A percentile compares a stretch with the other conserved stretches of the same genome.
Conservation (phyloP, 2,329 filamentous ascomycete genomes). For the Monilinia aucupariae region DNA sequence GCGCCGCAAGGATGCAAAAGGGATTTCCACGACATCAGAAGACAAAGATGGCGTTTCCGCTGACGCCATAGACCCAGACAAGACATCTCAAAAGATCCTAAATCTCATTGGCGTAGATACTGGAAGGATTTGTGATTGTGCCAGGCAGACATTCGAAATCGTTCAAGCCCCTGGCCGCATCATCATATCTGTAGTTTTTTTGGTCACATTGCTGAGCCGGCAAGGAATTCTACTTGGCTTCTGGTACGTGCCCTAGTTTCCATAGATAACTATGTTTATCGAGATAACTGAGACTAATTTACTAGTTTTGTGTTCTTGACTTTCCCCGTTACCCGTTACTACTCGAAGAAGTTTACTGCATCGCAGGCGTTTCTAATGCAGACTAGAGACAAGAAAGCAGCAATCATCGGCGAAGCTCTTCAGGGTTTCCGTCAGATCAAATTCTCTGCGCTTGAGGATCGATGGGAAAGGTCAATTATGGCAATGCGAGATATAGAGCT, state of each 20-base stretch:
- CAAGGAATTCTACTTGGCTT: conserved; percentile 60
- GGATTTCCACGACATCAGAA: conserved; percentile 41
- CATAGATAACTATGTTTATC: background rate
- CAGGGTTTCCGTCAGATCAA: conserved; percentile 79
- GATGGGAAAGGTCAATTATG: conserved; percentile 66
- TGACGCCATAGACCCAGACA: conserved; percentile 52
- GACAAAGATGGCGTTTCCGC: conserved; percentile 22
- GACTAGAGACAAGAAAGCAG: conserved; percentile 66
- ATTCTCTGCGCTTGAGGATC: conserved; percentile 67
- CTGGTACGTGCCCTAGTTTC: background rate
- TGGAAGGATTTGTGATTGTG: conserved; percentile 61
- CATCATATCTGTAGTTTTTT: conserved; percentile 57
- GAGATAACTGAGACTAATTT: conserved; percentile 46
- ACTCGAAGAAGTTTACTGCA: conserved; percentile 48
- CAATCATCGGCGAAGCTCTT: conserved; percentile 66
- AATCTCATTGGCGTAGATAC: conserved; percentile 71
- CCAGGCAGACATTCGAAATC: conserved; percentile 46
- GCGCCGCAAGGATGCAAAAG: conserved; percentile 60
- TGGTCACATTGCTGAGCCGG: conserved; percentile 64
- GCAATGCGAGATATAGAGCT: conserved; percentile 61
- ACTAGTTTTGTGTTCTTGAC: conserved; percentile 52
- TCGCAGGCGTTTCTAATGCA: conserved; percentile 67
- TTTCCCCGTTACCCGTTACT: conserved; percentile 54
- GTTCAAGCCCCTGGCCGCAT: conserved; percentile 13
- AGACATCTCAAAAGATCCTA: conserved; percentile 58